Percentiles rank a stretch among this genome's conserved stretches.
Conservation (phyloP, 106 monocot species). For the Hemerocallis citrina region DNA sequence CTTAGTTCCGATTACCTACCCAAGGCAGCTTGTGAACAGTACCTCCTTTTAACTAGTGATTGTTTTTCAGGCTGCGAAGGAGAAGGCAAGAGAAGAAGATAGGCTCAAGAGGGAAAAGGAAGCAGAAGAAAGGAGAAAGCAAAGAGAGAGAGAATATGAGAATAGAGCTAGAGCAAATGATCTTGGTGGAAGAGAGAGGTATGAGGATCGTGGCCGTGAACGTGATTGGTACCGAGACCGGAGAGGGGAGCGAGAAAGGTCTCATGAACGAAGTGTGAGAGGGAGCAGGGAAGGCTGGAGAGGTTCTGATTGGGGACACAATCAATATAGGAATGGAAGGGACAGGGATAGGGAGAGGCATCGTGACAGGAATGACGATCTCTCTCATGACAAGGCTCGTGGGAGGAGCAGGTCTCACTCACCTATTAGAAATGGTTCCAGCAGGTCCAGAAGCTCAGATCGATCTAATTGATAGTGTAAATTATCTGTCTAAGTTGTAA, state of each 20-base stretch:
- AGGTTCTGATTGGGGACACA: constrained; percentile 36
- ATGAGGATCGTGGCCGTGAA: constrained; percentile 24
- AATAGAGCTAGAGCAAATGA: constrained; percentile 19
- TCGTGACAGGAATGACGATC: constrained; percentile 30
- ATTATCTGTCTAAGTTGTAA: constrained; percentile 20
- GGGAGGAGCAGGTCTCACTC: constrained; percentile 82
- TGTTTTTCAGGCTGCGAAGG: constrained; percentile 54
- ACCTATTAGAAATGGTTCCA: constrained; percentile 44
- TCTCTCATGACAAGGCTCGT: constrained; percentile 37
- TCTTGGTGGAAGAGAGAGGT: constrained; percentile 29
- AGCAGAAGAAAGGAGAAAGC: constrained; percentile 56
- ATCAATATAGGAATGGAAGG: constrained; percentile 60
- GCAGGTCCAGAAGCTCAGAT: constrained; percentile 36
- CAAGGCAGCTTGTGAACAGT: too few species aligned
- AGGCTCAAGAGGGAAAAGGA: constrained; percentile 63
- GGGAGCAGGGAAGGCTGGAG: constrained; percentile 51
- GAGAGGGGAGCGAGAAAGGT: constrained; percentile 39
- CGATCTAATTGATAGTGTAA: constrained; percentile 18
- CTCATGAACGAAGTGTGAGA: constrained; percentile 46
- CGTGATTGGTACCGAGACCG: constrained; percentile 25
- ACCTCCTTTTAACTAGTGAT: too few species aligned
- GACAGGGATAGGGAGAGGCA: constrained; percentile 59
- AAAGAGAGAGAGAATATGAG: constrained; percentile 53
- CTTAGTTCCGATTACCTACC: too few species aligned
- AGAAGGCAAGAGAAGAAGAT: constrained; percentile 75